Evolutionary conservation across 208 protist species (phyloP), one percentile per base, ranked within the genome.

Genomic region (Plasmodiophora brassicae): DNA sequence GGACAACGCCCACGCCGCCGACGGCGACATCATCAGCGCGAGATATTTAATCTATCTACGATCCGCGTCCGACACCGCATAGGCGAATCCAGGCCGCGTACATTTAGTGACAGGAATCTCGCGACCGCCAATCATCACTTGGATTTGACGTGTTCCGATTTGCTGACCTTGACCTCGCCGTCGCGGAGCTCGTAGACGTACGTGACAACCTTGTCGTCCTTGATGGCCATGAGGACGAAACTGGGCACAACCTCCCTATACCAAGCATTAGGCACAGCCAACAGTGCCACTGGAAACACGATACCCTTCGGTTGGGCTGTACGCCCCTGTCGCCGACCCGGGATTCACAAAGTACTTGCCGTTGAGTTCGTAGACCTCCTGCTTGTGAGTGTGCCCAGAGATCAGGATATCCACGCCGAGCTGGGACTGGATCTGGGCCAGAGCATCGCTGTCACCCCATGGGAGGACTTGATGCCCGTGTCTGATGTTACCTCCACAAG

Each of bases 301-400:
- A n/a, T 1, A 60, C 50, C 60, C 44, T 38, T 85, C 53, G n/a
- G 25, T 8, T 60, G 71, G 35, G 38, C 45, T 72, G 22, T 44
- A 71, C 22, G 57, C 84, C 88, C 98, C 98, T 1, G 97, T 99
- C n/a, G 97, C 96, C 45, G 96, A 98, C 39, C 98, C 98, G 8
- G 98, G 98, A 88, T 99, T 99, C 25, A 99, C 90, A 84, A 99
- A 98, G 44, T 99, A 93, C 85, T 96, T 95, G n/a, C 94, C 95
- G 85, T 99, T 96, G 85, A 96, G 94, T 90, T 98, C 95, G 57
- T 94, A 96, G 22, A 95, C 92, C 60, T 95, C 93, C 20, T 95
- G 92, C 39, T 95, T 87, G 87, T 98, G 97, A 1, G 97, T 99
- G 36, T 95, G 94, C 28, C 97, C 98, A 1, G 94, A 97, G 35